Percentiles rank a stretch among this genome's conserved stretches.
Evolutionary conservation across 2,329 filamentous ascomycete species (phyloP).

Genomic region (Pseudogymnoascus sp.): DNA sequence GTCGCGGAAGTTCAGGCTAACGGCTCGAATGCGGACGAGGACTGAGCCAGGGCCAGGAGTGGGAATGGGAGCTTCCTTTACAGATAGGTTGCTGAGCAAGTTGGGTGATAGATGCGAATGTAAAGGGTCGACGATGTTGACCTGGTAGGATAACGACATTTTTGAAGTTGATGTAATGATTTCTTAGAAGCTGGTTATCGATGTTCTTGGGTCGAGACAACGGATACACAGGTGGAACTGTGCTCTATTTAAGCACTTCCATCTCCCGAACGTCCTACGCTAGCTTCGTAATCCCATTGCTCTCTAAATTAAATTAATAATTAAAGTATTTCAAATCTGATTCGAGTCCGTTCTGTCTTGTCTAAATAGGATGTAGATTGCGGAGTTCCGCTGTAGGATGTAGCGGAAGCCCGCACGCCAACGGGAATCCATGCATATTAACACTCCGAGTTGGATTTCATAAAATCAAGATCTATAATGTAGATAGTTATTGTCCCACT

Average conservation of each 20-base stretch:
- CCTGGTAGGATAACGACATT: neutral
- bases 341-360: neutral
- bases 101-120: neutral
- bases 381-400: neutral
- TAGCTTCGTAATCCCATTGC: neutral
- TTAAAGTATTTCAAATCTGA: neutral
- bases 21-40: slow-evolving; percentile 24
- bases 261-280: neutral
- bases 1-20: slow-evolving; percentile 25
- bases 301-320: neutral
- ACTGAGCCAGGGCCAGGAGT: slow-evolving; percentile 40
- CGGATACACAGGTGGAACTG: neutral
- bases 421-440: neutral
- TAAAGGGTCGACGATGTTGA: neutral
- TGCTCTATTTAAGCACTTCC: neutral
- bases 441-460: neutral
- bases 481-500: neutral
- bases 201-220: neutral
- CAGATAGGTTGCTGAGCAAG: slow-evolving; percentile 41
- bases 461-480: neutral
- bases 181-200: neutral
- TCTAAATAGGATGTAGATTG: neutral
- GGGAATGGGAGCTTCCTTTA: slow-evolving; percentile 38
- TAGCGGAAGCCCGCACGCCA: neutral
- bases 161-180: neutral